Percentiles rank a stretch among this genome's conserved stretches.
Evolutionary conservation across 768 basidiomycete species (phyloP).

Genomic region (Tricholoma hemisulphureum): DNA sequence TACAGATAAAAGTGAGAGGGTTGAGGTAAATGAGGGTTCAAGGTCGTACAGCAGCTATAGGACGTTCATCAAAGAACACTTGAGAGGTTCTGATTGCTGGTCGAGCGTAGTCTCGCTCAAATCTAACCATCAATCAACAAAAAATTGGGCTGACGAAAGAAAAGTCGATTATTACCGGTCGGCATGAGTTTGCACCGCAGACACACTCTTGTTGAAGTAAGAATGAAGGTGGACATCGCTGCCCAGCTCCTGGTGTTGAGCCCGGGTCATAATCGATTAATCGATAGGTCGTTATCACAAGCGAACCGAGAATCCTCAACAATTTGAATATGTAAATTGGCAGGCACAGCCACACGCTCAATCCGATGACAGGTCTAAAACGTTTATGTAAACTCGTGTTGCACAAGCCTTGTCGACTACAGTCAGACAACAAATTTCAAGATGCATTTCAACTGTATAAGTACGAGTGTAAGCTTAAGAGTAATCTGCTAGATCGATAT

Average conservation of each 20-base stretch:
- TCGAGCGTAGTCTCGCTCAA: conserved; percentile 44
- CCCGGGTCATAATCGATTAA: not conserved
- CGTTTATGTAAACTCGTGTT: no score
- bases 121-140: conserved; percentile 24
- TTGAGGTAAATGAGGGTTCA: not conserved
- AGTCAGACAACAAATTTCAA: no score
- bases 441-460: no score
- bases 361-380: no score
- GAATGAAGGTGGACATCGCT: conserved; percentile 27
- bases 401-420: no score
- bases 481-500: no score
- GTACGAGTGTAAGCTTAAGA: no score
- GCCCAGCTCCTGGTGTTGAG: conserved; percentile 1
- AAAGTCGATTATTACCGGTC: conserved; percentile 25
- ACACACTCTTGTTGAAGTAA: conserved; percentile 37
- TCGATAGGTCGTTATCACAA: not conserved
- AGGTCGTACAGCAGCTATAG: conserved; percentile 32
- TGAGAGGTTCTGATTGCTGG: conserved; percentile 34
- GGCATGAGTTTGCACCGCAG: conserved; percentile 34
- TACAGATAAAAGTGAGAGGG: not conserved
- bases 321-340: no score
- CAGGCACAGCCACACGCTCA: not conserved
- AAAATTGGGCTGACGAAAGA: not conserved
- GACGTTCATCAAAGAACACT: conserved; percentile 33
- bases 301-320: not conserved